Evolutionary conservation across 2,329 filamentous ascomycete genomes (phyloP), one percentile per base, ranked within the genome.

Genomic region (Fusarium tuaranense): DNA sequence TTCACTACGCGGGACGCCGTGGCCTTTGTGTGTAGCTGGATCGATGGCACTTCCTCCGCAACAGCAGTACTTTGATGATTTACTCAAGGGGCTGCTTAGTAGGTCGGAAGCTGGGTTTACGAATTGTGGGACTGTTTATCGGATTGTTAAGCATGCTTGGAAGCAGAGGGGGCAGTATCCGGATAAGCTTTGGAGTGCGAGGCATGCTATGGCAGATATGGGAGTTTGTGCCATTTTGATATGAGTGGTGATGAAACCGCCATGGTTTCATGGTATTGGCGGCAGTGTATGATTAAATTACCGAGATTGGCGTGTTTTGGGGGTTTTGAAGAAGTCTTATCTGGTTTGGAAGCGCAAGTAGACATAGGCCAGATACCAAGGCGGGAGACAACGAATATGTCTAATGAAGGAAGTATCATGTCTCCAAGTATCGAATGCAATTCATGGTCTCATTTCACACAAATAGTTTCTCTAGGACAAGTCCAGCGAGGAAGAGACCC

Each of bases 181-280:
- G 0, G 60, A 51, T 16, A 34, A 41, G 30, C 6, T 62, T 10
- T 78, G 76, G 74, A 74, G 65, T 14, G 73, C 72, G 7, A 63
- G 69, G 4, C 36, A 73, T 7, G 70, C 72, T 0, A 78, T 78
- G 72, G 55, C 44, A 3, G 59, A 73, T 39, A 66, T 78, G 70
- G 69, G 67, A 0, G 71, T 78, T 3, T 78, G 67, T n/a, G 74
- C 76, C 32, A 67, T 78, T 1, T 18, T 78, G 0, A 68, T n/a
- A 25, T 25, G 25, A 25, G 25, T 25, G 25, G 25, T 25, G 25
- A 25, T 25, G 25, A 25, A 25, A 5, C 13, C 5, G 18, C 13
- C 7, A 38, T 7, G 22, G 44, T 5, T 16, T 16, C 18, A 32
- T 10, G 16, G 48, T 13, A 3, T 30, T 8, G 6, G 8, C 0